Percentiles rank a stretch among this genome's conserved stretches.
These are phyloP conservation scores for Polygonum aviculare DNA, from an alignment of 148 eudicot genomes.

Conservation along the genomic window DNA sequence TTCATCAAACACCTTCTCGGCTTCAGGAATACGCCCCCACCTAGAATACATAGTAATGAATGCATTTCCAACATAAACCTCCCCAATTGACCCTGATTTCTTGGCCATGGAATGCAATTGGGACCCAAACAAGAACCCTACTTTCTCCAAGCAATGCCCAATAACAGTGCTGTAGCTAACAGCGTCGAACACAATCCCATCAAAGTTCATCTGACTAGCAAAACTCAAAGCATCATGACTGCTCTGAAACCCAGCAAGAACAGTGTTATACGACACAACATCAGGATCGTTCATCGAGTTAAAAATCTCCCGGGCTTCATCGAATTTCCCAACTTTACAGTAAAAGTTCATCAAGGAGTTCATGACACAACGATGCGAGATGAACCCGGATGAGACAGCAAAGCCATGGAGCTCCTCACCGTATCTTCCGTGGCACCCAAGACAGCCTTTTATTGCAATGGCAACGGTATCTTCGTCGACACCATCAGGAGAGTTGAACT, in stretches of 20 bases:
- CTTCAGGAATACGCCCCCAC: slow-evolving; percentile 51
- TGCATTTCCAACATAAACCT: slow-evolving; percentile 66
- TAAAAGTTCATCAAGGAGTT: slow-evolving; percentile 91
- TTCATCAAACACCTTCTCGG: slow-evolving; percentile 54
- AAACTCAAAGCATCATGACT: slow-evolving; percentile 46
- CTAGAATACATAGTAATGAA: slow-evolving; percentile 72
- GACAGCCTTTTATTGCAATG: slow-evolving; percentile 61
- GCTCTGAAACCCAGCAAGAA: slow-evolving; percentile 62
- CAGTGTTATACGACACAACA: slow-evolving; percentile 67
- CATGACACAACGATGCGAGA: slow-evolving; percentile 32
- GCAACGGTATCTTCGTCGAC: slow-evolving; percentile 50
- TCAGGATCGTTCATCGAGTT: slow-evolving; percentile 42
- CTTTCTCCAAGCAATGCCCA: slow-evolving; percentile 45
- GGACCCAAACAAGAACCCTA: slow-evolving; percentile 53
- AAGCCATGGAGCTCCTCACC: slow-evolving; percentile 63
- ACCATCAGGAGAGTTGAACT: slow-evolving; percentile 14
- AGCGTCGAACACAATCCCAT: slow-evolving; percentile 57
- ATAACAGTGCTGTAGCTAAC: slow-evolving; percentile 34
- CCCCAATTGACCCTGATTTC: slow-evolving; percentile 47
- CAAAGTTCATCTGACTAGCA: slow-evolving; percentile 47
- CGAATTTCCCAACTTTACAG: slow-evolving; percentile 41
- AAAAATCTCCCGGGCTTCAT: slow-evolving; percentile 38
- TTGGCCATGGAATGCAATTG: slow-evolving; percentile 51
- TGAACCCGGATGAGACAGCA: slow-evolving; percentile 51
- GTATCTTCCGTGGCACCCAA: slow-evolving; percentile 29